A percentile compares a stretch with the other conserved stretches of the same genome.
These are phyloP conservation scores for Corniculantispora saksenae DNA, from an alignment of 2,329 filamentous ascomycete species.

Conservation along the genomic window DNA sequence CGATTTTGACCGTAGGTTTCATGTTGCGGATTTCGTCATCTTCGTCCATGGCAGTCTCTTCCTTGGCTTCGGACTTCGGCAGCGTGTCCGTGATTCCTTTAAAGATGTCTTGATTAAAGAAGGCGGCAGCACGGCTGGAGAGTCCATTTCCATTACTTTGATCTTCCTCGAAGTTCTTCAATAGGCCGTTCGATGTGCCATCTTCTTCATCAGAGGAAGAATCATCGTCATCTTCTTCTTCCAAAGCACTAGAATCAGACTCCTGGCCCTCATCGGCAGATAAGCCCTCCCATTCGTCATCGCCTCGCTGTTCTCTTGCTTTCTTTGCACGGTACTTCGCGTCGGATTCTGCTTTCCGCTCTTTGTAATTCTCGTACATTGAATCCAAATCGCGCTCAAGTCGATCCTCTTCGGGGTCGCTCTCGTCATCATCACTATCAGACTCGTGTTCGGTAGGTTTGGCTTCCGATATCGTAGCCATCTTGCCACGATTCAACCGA, in stretches of 20 bases:
- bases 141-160: slow-evolving; percentile 42
- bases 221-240: slow-evolving; percentile 48
- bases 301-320: slow-evolving; percentile 75
- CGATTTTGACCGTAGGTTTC: slow-evolving; percentile 34
- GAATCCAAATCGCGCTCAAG: slow-evolving; percentile 83
- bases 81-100: slow-evolving; percentile 72
- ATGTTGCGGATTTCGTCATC: slow-evolving; percentile 27
- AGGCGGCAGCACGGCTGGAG: slow-evolving; percentile 82
- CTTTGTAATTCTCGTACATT: slow-evolving; percentile 84
- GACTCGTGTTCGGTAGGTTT: slow-evolving; percentile 40
- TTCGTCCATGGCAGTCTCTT: slow-evolving; percentile 38
- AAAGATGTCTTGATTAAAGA: slow-evolving; percentile 96
- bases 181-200: slow-evolving; percentile 31
- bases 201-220: slow-evolving; percentile 39
- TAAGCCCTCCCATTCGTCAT: slow-evolving; percentile 91
- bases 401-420: slow-evolving; percentile 77
- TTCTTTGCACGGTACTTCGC: slow-evolving; percentile 91
- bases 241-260: slow-evolving; percentile 63
- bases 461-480: slow-evolving; percentile 65
- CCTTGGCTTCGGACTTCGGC: slow-evolving; percentile 34
- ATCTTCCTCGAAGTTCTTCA: slow-evolving; percentile 42
- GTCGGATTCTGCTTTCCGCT: slow-evolving; percentile 75
- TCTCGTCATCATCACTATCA: slow-evolving; percentile 64
- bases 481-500: slow-evolving; percentile 68
- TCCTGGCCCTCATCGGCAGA: slow-evolving; percentile 64